Percentiles rank a stretch among this genome's conserved stretches.
Evolutionary conservation across 202 grass and related monocot genomes (phyloP).

Genomic region (Digitaria exilis): DNA sequence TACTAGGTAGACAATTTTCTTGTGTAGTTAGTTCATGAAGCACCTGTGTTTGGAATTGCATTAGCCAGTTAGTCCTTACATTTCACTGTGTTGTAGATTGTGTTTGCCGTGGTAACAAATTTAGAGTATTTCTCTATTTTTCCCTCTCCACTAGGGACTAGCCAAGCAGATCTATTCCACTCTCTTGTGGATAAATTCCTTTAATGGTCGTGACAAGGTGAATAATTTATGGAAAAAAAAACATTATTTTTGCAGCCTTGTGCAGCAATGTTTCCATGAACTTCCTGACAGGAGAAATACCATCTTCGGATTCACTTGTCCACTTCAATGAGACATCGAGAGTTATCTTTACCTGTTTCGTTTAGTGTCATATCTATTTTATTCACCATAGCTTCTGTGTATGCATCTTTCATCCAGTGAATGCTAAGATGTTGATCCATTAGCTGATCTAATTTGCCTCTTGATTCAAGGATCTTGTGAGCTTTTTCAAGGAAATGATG

Average conservation of each 20-base stretch:
- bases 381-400: neutral
- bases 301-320: conserved; percentile 66
- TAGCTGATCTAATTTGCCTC: neutral
- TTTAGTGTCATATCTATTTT: conserved; percentile 23
- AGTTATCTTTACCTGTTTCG: conserved; percentile 55
- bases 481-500: too few relatives aligned
- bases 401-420: conserved; percentile 16
- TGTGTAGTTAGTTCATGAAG: too few relatives aligned
- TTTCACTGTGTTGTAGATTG: too few relatives aligned
- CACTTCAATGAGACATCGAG: conserved; percentile 91
- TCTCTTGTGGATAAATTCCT: conserved; percentile 19
- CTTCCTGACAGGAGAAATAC: conserved; percentile 91
- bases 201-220: neutral
- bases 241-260: conserved; percentile 31
- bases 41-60: too few relatives aligned
- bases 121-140: too few relatives aligned
- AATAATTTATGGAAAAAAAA: conserved; percentile 25
- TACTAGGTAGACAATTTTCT: too few relatives aligned
- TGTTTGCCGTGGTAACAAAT: too few relatives aligned
- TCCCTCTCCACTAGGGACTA: too few relatives aligned
- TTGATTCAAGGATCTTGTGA: too few relatives aligned
- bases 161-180: too few relatives aligned
- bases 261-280: conserved; percentile 99
- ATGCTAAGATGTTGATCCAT: conserved; percentile 4
- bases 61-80: too few relatives aligned